Percentiles rank a stretch among this genome's conserved stretches.
Evolutionary conservation across 1,139 yeast genomes (phyloP).

Genomic region (Lizanozyma gosingica): DNA sequence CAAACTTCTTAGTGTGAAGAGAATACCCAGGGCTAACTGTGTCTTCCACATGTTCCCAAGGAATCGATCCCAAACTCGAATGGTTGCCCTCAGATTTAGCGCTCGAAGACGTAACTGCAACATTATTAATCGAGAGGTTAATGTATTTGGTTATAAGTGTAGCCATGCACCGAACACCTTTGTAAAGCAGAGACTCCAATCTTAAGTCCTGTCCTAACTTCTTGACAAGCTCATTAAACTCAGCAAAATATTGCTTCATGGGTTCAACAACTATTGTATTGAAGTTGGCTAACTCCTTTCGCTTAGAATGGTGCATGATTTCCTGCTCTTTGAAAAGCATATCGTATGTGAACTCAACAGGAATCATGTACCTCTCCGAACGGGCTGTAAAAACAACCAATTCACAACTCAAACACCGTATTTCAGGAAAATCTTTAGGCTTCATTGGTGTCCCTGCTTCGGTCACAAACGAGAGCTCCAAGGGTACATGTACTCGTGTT

Average conservation of each 20-base stretch:
- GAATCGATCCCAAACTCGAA: constrained; percentile 11
- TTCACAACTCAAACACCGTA: constrained; percentile 22
- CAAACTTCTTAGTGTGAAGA: constrained; percentile 20
- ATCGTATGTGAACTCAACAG: constrained; percentile 34
- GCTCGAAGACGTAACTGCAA: neutral
- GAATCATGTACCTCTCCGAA: constrained; percentile 24
- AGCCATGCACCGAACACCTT: constrained; percentile 31
- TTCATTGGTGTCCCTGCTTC: neutral
- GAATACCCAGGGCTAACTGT: constrained; percentile 8
- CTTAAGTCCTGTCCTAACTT: constrained; percentile 28
- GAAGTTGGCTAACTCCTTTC: constrained; percentile 18
- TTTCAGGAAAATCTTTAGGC: constrained; percentile 14
- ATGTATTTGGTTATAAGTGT: constrained; percentile 25
- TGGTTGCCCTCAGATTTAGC: neutral
- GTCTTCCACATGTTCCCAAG: constrained; percentile 17
- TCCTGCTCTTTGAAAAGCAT: constrained; percentile 16
- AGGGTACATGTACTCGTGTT: neutral
- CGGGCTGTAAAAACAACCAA: constrained; percentile 25
- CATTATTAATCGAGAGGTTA: constrained; percentile 11
- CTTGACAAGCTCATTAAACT: constrained; percentile 23
- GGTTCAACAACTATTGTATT: constrained; percentile 24
- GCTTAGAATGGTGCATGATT: neutral
- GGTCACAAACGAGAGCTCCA: neutral
- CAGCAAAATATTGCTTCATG: constrained; percentile 20
- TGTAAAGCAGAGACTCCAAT: constrained; percentile 28